Conservation (phyloP, 768 basidiomycete genomes). For the Tulasnella sp. region DNA sequence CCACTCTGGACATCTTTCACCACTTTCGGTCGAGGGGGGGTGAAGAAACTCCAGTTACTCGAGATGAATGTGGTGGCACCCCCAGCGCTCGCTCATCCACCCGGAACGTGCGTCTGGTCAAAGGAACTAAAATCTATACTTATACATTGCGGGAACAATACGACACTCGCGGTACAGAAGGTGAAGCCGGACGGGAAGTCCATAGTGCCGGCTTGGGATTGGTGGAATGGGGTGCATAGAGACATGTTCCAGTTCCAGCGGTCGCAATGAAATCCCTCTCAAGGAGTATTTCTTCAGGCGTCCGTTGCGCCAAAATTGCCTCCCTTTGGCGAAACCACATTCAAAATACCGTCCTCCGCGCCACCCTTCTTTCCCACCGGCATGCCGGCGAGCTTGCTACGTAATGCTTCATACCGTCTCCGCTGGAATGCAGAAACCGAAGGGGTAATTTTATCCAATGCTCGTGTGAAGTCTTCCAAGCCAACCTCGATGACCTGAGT, state of each 20-base stretch:
- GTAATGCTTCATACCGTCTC: slow-evolving; percentile 69
- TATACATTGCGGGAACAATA: slow-evolving; percentile 48
- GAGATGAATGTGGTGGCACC: slow-evolving; percentile 11
- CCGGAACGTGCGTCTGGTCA: slow-evolving; percentile 29
- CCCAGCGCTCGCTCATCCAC: slow-evolving; percentile 23
- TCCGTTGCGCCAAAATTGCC: background rate
- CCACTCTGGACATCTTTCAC: slow-evolving; percentile 20
- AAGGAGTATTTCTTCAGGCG: background rate
- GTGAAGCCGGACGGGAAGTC: slow-evolving; percentile 55
- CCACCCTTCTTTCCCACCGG: slow-evolving; percentile 31
- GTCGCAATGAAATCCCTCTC: background rate
- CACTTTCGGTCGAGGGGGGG: background rate
- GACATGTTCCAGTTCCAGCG: background rate
- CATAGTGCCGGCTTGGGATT: slow-evolving; percentile 45
- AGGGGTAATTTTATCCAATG: slow-evolving; percentile 73
- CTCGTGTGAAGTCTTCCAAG: slow-evolving; percentile 60
- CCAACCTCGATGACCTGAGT: slow-evolving; percentile 41
- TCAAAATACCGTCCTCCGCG: background rate
- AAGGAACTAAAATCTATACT: slow-evolving; percentile 35
- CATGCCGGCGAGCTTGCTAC: slow-evolving; percentile 76
- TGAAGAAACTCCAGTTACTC: slow-evolving; percentile 7
- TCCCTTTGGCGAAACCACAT: background rate
- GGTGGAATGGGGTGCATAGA: slow-evolving; percentile 64
- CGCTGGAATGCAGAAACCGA: slow-evolving; percentile 79
- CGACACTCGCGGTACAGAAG: slow-evolving; percentile 45